Base-by-base conservation (phyloP, 2,329 filamentous ascomycete species). In the Xylaria sp. region DNA sequence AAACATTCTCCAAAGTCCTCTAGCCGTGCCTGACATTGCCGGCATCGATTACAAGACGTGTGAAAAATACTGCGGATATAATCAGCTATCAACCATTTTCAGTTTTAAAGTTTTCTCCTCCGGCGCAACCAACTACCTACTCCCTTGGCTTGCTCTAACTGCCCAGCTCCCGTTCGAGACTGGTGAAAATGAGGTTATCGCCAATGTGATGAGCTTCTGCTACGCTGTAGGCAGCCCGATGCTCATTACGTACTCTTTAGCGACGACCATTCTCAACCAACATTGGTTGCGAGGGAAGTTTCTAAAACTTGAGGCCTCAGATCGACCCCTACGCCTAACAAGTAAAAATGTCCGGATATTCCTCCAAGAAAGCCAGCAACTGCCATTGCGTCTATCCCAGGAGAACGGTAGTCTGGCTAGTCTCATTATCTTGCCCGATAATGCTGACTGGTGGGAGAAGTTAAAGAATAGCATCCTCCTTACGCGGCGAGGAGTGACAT, bases 161-260 rank as follows among this genome's bases (percentile, higher is more conserved):
- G 69, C 71, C 13, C 72, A 74, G 63, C 71, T 74, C 5, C 72
- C 71, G 1, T 74, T 71, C 32, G 71, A 74, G 63, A 70, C 72
- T 2, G 71, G 71, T 1, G 67, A 71, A 42, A 57, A 71, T 60
- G 65, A 69, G 13, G 60, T 68, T 16, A 35, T 67, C 10, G 62
- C 66, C 18, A 62, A 69, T 53, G 57, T 71, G 44, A 66, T 74
- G 60, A 70, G 72, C 54, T 71, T 74, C 25, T 71, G 69, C 51
- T 65, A 71, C 16, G 67, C 71, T 1, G 58, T 74, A 32, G 72
- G 72, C 0, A 74, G 72, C 27, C 72, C 71, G 2, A 65, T 74
- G 69, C 63, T 74, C 13, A 70, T 72, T 57, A 68, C 72, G 13
- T 71, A 71, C 42, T 71, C 72, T 13, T 40, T 74, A 10, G 72